phyloP scores from a whole-genome alignment of 441 rosid species.

The Sinapis alba region DNA sequence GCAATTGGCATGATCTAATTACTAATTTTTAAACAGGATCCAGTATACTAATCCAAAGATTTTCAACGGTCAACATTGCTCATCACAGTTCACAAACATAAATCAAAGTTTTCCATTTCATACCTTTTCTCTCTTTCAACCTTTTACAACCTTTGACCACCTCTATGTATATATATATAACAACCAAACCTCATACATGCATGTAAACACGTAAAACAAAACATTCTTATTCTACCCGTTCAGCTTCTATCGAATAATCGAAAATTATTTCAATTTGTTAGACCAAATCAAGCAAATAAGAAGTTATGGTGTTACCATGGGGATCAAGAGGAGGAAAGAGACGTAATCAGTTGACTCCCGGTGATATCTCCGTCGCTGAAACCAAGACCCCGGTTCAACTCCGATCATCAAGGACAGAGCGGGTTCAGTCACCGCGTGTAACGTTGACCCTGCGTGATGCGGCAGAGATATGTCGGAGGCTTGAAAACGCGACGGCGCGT shows the following conservation, averaged over 20 bases:
- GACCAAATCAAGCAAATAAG: background rate
- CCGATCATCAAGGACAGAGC: slow-evolving; percentile 65
- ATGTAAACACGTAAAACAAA: slow-evolving; percentile 29
- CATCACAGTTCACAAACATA: slow-evolving; percentile 40
- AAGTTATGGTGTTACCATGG: slow-evolving; percentile 72
- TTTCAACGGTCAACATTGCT: slow-evolving; percentile 75
- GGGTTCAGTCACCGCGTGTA: slow-evolving; percentile 71
- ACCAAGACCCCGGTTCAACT: slow-evolving; percentile 51
- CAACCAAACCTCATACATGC: slow-evolving; percentile 11
- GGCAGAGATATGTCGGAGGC: slow-evolving; percentile 36
- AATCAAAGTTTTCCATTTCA: slow-evolving; percentile 31
- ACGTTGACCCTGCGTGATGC: slow-evolving; percentile 52
- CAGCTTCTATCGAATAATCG: no score
- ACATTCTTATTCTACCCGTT: background rate
- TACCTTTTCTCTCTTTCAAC: slow-evolving; percentile 11
- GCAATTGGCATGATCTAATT: background rate
- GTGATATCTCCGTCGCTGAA: slow-evolving; percentile 47
- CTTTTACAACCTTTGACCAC: slow-evolving; percentile 36
- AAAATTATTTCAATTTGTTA: no score
- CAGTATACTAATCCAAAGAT: slow-evolving; percentile 22
- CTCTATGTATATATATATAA: background rate
- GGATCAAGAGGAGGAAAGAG: slow-evolving; percentile 44
- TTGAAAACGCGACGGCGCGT: slow-evolving; percentile 25
- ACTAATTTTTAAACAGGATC: background rate
- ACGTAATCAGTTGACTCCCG: slow-evolving; percentile 29